A percentile compares a stretch with the other conserved stretches of the same genome.
Conservation (phyloP, 176 grass and related monocot genomes). For the Elaeis guineensis region DNA sequence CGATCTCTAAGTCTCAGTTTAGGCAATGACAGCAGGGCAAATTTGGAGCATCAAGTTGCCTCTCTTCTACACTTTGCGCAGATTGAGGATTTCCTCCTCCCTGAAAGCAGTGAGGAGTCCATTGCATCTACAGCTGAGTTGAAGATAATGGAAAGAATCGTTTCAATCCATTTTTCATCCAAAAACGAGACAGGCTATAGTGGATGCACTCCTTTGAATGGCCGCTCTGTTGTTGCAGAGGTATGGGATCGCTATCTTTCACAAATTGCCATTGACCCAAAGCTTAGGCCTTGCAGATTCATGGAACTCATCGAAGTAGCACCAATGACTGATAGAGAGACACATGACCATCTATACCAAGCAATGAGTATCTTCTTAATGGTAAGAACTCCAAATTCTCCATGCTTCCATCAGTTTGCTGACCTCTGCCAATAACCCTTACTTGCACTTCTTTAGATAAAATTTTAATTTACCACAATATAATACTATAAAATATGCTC, state of each 20-base stretch:
- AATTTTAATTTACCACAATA: no score
- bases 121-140: slow-evolving; percentile 35
- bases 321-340: slow-evolving; percentile 40
- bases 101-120: slow-evolving; percentile 24
- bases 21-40: slow-evolving; percentile 24
- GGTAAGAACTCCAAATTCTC: slow-evolving; percentile 29
- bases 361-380: slow-evolving; percentile 59
- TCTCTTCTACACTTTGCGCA: slow-evolving; percentile 50
- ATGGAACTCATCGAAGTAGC: slow-evolving; percentile 44
- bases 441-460: no score
- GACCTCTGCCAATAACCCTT: no score
- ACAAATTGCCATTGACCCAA: slow-evolving; percentile 37
- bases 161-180: slow-evolving; percentile 29
- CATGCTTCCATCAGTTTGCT: slow-evolving; percentile 3
- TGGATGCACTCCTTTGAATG: slow-evolving; percentile 6
- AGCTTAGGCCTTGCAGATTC: slow-evolving; percentile 37
- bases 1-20: slow-evolving; percentile 60
- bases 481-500: neutral
- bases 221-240: slow-evolving; percentile 36
- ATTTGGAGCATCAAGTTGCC: slow-evolving; percentile 32
- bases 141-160: slow-evolving; percentile 50
- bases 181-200: slow-evolving; percentile 12
- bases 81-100: slow-evolving; percentile 67
- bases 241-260: slow-evolving; percentile 69
- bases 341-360: slow-evolving; percentile 69